A percentile compares a stretch with the other conserved stretches of the same genome.
phyloP scores from a whole-genome alignment of 2,329 filamentous ascomycete species.

The Albophoma yamanashiensis region DNA sequence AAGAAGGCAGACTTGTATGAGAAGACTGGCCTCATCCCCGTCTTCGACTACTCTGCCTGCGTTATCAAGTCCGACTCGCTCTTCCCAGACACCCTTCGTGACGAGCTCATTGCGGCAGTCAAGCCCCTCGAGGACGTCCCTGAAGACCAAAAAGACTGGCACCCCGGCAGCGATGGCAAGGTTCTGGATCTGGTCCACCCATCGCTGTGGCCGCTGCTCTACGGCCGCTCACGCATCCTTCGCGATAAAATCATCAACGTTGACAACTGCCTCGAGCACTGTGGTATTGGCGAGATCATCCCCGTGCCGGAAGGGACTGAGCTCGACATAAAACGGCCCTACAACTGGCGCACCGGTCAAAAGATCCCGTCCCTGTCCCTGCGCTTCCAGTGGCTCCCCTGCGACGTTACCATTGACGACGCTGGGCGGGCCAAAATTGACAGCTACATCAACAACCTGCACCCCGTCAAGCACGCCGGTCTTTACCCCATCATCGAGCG shows the following conservation, averaged over 20 bases:
- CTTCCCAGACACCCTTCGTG: constrained; percentile 11
- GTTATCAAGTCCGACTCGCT: constrained; percentile 24
- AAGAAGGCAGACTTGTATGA: constrained; percentile 22
- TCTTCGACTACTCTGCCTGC: constrained; percentile 19
- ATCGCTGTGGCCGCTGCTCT: constrained; percentile 50
- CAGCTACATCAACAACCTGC: constrained; percentile 44
- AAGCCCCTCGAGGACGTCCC: constrained; percentile 38
- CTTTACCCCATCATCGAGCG: constrained; percentile 31
- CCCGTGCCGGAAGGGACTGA: constrained; percentile 6
- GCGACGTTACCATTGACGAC: constrained; percentile 31
- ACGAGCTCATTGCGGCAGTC: constrained; percentile 32
- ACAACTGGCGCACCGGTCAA: too few species aligned
- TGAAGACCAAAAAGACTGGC: constrained; percentile 44
- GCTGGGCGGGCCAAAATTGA: constrained; percentile 26
- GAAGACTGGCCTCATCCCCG: constrained; percentile 19
- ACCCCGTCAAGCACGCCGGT: constrained; percentile 26
- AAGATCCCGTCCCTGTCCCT: neutral
- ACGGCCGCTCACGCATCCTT: constrained; percentile 31
- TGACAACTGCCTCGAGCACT: constrained; percentile 20
- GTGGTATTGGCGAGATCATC: constrained; percentile 19
- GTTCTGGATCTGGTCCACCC: constrained; percentile 56
- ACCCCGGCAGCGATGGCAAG: constrained; percentile 43
- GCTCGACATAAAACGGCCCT: neutral
- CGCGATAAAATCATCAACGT: constrained; percentile 22
- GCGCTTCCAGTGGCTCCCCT: constrained; percentile 37